A percentile compares a stretch with the other conserved stretches of the same genome.
These are phyloP conservation scores for Acacia concinna DNA, from an alignment of 331 rosid species.

Conservation along the genomic window DNA sequence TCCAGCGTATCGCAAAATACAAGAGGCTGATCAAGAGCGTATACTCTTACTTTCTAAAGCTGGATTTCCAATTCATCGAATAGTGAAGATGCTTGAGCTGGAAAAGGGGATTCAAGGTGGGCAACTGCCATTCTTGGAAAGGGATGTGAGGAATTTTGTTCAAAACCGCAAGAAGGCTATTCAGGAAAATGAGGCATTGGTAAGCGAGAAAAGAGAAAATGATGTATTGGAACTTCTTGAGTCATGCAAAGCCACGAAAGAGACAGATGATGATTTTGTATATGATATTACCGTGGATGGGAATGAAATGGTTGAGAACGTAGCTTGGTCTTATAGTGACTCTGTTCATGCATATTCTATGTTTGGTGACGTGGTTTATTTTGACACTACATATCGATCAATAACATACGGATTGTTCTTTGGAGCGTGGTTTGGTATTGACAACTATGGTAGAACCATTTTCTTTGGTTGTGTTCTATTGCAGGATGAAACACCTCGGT, in stretches of 20 bases:
- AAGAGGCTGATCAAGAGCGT: conserved; percentile 88
- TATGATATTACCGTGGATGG: conserved; percentile 81
- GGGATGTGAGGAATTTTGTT: conserved; percentile 93
- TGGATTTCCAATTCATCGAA: conserved; percentile 85
- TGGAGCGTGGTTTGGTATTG: conserved; percentile 97
- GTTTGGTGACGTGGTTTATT: conserved; percentile 88
- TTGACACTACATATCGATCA: conserved; percentile 72
- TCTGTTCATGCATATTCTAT: conserved; percentile 63
- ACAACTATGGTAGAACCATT: conserved; percentile 76
- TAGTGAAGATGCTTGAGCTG: conserved; percentile 90
- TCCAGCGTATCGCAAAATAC: conserved; percentile 89
- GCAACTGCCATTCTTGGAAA: conserved; percentile 85
- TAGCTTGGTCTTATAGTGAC: conserved; percentile 82
- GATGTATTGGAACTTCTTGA: conserved; percentile 88
- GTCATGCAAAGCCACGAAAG: conserved; percentile 79
- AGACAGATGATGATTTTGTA: conserved; percentile 62
- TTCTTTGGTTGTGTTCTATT: conserved; percentile 80
- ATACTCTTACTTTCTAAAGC: conserved; percentile 90
- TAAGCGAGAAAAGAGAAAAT: conserved; percentile 80
- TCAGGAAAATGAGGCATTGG: conserved; percentile 82
- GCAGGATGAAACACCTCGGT: conserved; percentile 83
- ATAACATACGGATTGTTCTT: conserved; percentile 82
- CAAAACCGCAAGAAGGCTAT: conserved; percentile 85
- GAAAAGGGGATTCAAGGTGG: conserved; percentile 97
- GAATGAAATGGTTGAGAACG: conserved; percentile 74